phyloP scores from a whole-genome alignment of 805 yeast species.

The Kodamaea laetipori region DNA sequence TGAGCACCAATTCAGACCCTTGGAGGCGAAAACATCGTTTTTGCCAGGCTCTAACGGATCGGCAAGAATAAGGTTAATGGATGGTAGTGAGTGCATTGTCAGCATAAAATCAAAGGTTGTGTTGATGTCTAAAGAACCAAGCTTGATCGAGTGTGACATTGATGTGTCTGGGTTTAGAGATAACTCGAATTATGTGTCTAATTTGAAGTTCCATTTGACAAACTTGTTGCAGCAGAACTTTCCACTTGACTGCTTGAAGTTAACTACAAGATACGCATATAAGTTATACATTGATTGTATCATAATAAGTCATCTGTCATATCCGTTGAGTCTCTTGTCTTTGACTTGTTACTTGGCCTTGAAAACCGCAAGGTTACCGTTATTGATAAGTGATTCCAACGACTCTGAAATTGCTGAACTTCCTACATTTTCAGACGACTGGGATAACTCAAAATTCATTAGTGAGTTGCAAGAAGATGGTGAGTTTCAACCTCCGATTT shows the following conservation, averaged over 20 bases:
- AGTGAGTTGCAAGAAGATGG: constrained; percentile 34
- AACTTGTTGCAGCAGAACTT: constrained; percentile 54
- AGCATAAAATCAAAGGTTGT: constrained; percentile 88
- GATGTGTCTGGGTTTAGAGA: constrained; percentile 82
- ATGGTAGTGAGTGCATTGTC: constrained; percentile 91
- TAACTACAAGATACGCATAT: constrained; percentile 75
- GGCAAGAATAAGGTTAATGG: constrained; percentile 79
- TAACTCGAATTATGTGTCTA: constrained; percentile 67
- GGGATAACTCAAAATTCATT: constrained; percentile 58
- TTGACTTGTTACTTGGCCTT: constrained; percentile 81
- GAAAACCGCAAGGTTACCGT: constrained; percentile 74
- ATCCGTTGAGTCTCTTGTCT: constrained; percentile 80
- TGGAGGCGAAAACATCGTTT: constrained; percentile 79
- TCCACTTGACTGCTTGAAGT: constrained; percentile 52
- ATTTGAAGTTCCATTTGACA: constrained; percentile 63
- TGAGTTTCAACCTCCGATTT: constrained; percentile 66
- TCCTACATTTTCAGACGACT: constrained; percentile 90
- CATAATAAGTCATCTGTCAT: constrained; percentile 72
- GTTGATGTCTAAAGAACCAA: constrained; percentile 36
- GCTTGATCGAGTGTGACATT: constrained; percentile 71
- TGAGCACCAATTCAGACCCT: constrained; percentile 75
- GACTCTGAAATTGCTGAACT: constrained; percentile 76
- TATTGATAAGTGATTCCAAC: constrained; percentile 66
- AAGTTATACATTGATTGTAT: constrained; percentile 79
- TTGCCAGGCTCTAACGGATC: constrained; percentile 92